Base-by-base conservation (phyloP, 805 yeast species). In the Priceomyces carsonii region DNA sequence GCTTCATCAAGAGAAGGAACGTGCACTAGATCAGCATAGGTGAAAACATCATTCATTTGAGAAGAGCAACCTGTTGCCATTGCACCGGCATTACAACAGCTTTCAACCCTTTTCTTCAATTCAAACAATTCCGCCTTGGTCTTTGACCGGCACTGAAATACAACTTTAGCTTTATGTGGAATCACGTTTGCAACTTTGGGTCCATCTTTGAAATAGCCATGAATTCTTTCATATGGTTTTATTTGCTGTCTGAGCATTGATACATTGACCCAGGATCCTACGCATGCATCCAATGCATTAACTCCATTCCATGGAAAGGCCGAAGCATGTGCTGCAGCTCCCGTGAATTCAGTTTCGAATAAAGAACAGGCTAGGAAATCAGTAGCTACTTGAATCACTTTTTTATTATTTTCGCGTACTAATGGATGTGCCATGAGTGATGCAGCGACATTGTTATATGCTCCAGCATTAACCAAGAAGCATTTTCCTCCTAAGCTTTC, bases 51-150 rank as follows among this genome's bases (percentile, higher is more conserved):
- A 31, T 55, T 58, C 25, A 57, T 50, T 2, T 66, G 52, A 33
- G 49, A 55, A 26, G 33, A 55, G 57, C 53, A 61, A 40, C 39
- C 69, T 51, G 48, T 63, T 48, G 47, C 65, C 34, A 46, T 21
- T 8, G 50, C 44, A 23, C 49, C 53, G 8, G 48, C 53, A 22
- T 41, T 44, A 26, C 44, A 29, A 39, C 56, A 51, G 39, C 63
- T 59, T 18, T 51, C 57, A 21, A 63, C 57, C 12, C 61, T 41
- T 21, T 26, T 24, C 17, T 42, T 43, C 25, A 51, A 28, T 20
- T 43, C 43, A 10, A 31, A 47, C 30, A 51, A 36, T 33, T 52
- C 37, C n/a, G 29, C 29, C 33, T 46, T 44, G 16, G 44, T 23
- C 17, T 19, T 30, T 8, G 55, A 42, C 26, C 57, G 40, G n/a